phyloP scores from a whole-genome alignment of 2,329 filamentous ascomycete genomes.

The Colletotrichum theobromicola region DNA sequence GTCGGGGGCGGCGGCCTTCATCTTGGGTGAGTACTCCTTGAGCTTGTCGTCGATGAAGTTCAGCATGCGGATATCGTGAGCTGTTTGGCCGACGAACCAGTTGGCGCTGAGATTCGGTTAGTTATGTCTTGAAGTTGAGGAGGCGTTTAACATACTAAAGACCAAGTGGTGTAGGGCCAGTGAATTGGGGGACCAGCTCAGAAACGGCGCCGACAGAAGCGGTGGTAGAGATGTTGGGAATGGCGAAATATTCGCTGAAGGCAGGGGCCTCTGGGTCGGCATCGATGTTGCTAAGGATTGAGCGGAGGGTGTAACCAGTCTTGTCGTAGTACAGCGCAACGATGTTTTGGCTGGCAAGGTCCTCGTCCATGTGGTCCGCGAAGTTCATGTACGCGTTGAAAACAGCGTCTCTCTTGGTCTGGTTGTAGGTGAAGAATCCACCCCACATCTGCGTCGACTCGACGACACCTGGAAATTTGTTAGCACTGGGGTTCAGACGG shows the following conservation, averaged over 20 bases:
- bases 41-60: slow-evolving; percentile 34
- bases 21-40: slow-evolving; percentile 30
- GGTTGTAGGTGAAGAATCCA: slow-evolving; percentile 30
- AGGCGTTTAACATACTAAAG: slow-evolving; percentile 18
- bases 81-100: slow-evolving; percentile 35
- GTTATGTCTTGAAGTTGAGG: background rate
- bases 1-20: slow-evolving; percentile 29
- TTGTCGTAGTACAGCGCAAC: slow-evolving; percentile 26
- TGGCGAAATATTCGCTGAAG: slow-evolving; percentile 26
- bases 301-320: slow-evolving; percentile 21
- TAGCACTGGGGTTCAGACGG: background rate
- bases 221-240: slow-evolving; percentile 27
- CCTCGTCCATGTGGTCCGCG: slow-evolving; percentile 27
- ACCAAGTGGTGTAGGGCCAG: slow-evolving; percentile 34
- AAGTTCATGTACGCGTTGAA: slow-evolving; percentile 32
- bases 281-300: slow-evolving; percentile 31
- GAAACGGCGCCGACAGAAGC: slow-evolving; percentile 25
- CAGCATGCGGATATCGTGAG: slow-evolving; percentile 31
- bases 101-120: slow-evolving; percentile 21
- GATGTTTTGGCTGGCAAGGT: slow-evolving; percentile 32
- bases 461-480: background rate
- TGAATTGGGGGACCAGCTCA: slow-evolving; percentile 34
- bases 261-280: slow-evolving; percentile 25
- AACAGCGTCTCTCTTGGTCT: slow-evolving; percentile 26
- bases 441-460: slow-evolving; percentile 31